phyloP scores from a whole-genome alignment of 495 filamentous ascomycete species.

The Penicillium ochrochloron region DNA sequence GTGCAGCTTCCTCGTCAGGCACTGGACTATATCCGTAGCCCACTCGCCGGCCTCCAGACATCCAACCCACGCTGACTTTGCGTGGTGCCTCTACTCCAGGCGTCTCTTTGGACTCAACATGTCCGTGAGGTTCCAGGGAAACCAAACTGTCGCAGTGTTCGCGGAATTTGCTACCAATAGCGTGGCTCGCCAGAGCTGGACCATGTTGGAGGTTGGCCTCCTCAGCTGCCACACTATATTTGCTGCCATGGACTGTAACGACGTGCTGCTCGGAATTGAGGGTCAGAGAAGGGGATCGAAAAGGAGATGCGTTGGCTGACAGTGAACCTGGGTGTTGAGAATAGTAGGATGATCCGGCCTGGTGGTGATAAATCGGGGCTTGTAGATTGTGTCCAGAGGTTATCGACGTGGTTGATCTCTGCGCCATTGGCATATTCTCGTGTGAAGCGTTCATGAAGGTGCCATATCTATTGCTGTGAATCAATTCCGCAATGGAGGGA shows the following conservation, averaged over 20 bases:
- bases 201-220: neutral
- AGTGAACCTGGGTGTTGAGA: conserved; percentile 31
- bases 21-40: conserved; percentile 51
- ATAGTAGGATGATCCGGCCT: conserved; percentile 36
- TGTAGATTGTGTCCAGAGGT: conserved; percentile 15
- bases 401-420: conserved; percentile 14
- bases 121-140: conserved; percentile 13
- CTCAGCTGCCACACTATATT: neutral
- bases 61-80: conserved; percentile 51
- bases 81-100: conserved; percentile 26
- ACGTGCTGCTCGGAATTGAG: neutral
- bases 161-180: conserved; percentile 34
- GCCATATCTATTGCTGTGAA: conserved; percentile 23
- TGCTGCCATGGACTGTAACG: neutral
- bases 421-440: conserved; percentile 14
- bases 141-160: conserved; percentile 35
- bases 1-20: conserved; percentile 24
- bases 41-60: conserved; percentile 48
- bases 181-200: neutral
- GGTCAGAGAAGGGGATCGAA: neutral
- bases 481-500: conserved; percentile 28
- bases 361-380: conserved; percentile 14
- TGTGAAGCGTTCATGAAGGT: conserved; percentile 23
- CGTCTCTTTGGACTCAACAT: conserved; percentile 7
- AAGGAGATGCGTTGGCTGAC: conserved; percentile 19